Conservation (phyloP, 768 basidiomycete genomes). For the Filobasidium wieringae region DNA sequence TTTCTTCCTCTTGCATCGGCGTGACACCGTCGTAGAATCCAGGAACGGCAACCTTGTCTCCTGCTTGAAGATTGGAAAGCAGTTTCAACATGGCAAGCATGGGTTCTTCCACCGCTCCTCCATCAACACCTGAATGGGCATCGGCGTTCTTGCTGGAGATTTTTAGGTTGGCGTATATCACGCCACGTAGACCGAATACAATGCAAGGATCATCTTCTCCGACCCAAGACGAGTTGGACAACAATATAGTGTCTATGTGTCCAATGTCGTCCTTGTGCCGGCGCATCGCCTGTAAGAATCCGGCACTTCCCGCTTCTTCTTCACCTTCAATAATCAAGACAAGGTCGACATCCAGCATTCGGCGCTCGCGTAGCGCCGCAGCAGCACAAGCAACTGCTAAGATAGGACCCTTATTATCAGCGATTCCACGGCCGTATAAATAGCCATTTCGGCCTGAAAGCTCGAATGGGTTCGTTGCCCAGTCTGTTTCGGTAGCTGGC, state of each 20-base stretch:
- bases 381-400: conserved; percentile 83
- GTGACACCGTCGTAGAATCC: conserved; percentile 71
- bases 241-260: conserved; percentile 72
- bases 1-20: conserved; percentile 55
- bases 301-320: conserved; percentile 84
- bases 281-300: conserved; percentile 66
- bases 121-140: conserved; percentile 86
- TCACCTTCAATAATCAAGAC: conserved; percentile 91
- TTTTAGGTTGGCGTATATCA: conserved; percentile 75
- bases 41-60: conserved; percentile 56
- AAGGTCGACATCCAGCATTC: conserved; percentile 71
- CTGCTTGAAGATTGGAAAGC: conserved; percentile 55
- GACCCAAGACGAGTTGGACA: conserved; percentile 85
- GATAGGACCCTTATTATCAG: conserved; percentile 93
- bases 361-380: conserved; percentile 58
- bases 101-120: conserved; percentile 75
- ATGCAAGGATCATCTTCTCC: conserved; percentile 83
- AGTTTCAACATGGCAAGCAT: conserved; percentile 87
- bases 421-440: conserved; percentile 48
- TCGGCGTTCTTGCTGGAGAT: conserved; percentile 64
- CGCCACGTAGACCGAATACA: conserved; percentile 87
- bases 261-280: conserved; percentile 75
- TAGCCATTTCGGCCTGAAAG: conserved; percentile 69
- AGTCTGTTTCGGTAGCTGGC: conserved; percentile 57
- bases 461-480: conserved; percentile 74